Evolutionary conservation across 768 basidiomycete genomes (phyloP), one percentile per base, ranked within the genome.

Genomic region (Nevesoporus exiguus): DNA sequence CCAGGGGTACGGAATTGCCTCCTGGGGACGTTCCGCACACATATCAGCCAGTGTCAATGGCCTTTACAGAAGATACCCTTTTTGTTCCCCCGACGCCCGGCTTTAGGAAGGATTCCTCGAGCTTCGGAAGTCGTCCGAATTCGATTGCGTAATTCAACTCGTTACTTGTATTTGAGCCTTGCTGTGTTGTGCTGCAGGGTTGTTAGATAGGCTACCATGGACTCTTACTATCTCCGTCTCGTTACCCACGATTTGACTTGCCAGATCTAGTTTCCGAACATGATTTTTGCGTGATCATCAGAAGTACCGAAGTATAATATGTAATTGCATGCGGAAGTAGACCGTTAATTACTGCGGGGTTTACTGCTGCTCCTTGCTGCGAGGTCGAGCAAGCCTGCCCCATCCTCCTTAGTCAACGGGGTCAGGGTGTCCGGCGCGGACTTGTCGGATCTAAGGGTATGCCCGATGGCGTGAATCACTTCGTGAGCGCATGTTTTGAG

Each of bases 1-100:
- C 40, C 74, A 59, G 75, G 76, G 56, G 34, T 45, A 42, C 57
- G 71, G 76, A 63, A 74, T 74, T 56, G 61, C 75, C 59, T 69
- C 74, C 58, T 69, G 76, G 40, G 72, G 73, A 30, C 43, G 62
- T 51, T 59, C 67, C 70, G 2, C 84, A 85, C 58, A 66, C 71
- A n/a, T 90, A 90, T 65, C 75, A 88, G 63, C 88, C 88, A 3
- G 86, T 90, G 49, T 88, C 88, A 22, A 69, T 75, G 62, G 75
- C 75, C 43, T 49, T 77, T 54, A 68, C 76, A 13, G 75, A 77
- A 41, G 73, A 77, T 47, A 83, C 82, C 2, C 63, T 75, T 39
- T 72, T 72, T 49, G 77, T 73, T 19, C 84, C 84, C 27, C 84
- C 85, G 15, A 76, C 79, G 0, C 83, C 85, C 17, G 76, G 78